Base-by-base conservation (phyloP, 83 land plant genomes). In the Thuja plicata region DNA sequence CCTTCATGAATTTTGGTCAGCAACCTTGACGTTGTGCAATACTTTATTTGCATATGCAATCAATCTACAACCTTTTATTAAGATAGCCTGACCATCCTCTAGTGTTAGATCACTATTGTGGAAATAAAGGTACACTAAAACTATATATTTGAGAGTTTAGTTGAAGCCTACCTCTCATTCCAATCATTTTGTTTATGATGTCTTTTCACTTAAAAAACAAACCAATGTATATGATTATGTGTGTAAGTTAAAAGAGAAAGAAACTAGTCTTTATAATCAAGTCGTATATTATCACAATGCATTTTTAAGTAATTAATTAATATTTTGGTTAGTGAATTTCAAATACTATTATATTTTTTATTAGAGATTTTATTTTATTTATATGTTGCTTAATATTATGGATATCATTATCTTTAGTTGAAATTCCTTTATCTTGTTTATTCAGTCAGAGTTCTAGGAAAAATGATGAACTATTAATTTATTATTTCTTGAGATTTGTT, bases 61-160 rank as follows among this genome's bases (percentile, higher is more conserved):
- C 35, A 32, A 48, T 84, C 50, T 15, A 41, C 86, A 84, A 84
- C 54, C 30, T 84, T 34, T 48, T 84, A 46, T 46, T 84, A 84
- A 84, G 50, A 84, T 54, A 30, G 37, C 86, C 50, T 15, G 45
- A 84, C 50, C 50, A n/a, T 84, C 35, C 46, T 46, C 32, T 45
- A 35, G 50, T 30, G 57, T 84, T 34, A 7, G 78, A 40, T 84
- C 54, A 48, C 86, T 10, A 35, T 45, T 84, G 17, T 12, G 86
- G 86, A 84, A 46, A n/a, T 54, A 84, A 57, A 27, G 43, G 32
- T 84, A 45, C 86, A 48, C 57, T 84, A 57, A 54, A 84, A 84
- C 86, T 84, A 46, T 45, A 50, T 46, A 45, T 84, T 84, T 84
- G 86, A 84, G 84, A 81, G 50, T 84, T 84, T 30, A 84, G 43